Evolutionary conservation across 305 asterid genomes (phyloP), one percentile per base, ranked within the genome.

Genomic region (Petunia hybrid): DNA sequence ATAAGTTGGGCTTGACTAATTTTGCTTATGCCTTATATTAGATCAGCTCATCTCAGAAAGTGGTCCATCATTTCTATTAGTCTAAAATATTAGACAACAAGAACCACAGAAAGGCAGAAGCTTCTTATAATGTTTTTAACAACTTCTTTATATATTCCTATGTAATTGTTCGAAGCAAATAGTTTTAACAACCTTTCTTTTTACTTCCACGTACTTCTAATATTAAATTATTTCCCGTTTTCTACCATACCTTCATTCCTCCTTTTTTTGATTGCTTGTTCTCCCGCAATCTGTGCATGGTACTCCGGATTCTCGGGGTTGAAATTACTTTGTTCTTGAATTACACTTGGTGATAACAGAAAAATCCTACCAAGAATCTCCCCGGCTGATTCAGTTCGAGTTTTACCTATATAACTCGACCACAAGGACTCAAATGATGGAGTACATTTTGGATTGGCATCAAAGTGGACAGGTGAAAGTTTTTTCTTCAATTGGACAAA

Each of bases 361-460:
- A 39, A 66, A 16, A 66, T 36, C 31, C 73, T 4, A 39, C 6
- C 9, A 9, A 66, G 48, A 46, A 66, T 66, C 41, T 66, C 48
- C 14, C 4, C 73, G 3, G 73, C 73, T 12, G 73, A 66, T 66
- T 66, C 53, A 13, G n/a, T 48, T 41, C 78, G 57, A 4, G 78
- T 71, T 43, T 45, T 48, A 31, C 40, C 61, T 16, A 71, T 51
- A 22, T 71, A 71, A 8, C 8, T 16, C 78, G 40, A 43, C 78
- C 78, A 71, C 78, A 61, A 71, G 7, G 60, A 16, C 78, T 71
- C 43, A 16, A 71, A 71, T 7, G 60, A 71, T 48, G 48, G 8
- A 48, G 62, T 71, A 71, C 38, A 48, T 53, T 71, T 71, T 43
- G 78, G 57, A 46, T 71, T 51, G 31, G 41, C 60, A 48, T 46